Base-by-base conservation (phyloP, 768 basidiomycete genomes). In the Tricholoma sp. region DNA sequence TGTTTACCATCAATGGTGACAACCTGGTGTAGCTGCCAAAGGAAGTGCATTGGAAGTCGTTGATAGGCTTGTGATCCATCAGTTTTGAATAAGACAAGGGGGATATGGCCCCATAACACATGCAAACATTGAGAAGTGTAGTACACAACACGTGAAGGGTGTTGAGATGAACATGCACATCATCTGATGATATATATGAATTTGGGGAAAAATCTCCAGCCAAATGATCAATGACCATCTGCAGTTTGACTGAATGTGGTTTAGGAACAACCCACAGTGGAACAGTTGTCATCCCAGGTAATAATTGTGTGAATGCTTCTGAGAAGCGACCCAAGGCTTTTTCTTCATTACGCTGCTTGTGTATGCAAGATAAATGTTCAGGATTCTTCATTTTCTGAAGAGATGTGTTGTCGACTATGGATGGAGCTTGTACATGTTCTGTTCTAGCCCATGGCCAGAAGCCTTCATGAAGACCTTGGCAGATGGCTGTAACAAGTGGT, bases 261-360 rank as follows among this genome's bases (percentile, higher is more conserved):
- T n/a, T n/a, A n/a, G n/a, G n/a, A n/a, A n/a, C n/a, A n/a, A n/a
- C n/a, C n/a, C 69, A 64, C 0, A 76, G 61, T 0, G 76, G 74
- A 54, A 71, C 66, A 14, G 50, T 61, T 19, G 70, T 69, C 74
- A 79, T 77, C 0, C 75, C 73, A 0, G 69, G 71, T 0, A 71
- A 57, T 0, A 75, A 66, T 0, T 53, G 24, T 0, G 63, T 64
- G 52, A 76, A 74, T 0, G 66, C 64, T 4, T 22, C 18, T 2
- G 65, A 67, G 49, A 65, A 66, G 11, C 61, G 52, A 0, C 56
- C 39, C 12, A 54, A 37, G 1, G 19, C n/a, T 1, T 66, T 50
- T 43, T 68, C 68, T 11, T 58, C 54, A 11, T 69, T 63, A 0
- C 61, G 50, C n/a, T 71, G 69, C 0, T 57, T 8, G 0, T 49